Conservation (phyloP, 202 grass and related monocot species). For the Zoysia matrella region DNA sequence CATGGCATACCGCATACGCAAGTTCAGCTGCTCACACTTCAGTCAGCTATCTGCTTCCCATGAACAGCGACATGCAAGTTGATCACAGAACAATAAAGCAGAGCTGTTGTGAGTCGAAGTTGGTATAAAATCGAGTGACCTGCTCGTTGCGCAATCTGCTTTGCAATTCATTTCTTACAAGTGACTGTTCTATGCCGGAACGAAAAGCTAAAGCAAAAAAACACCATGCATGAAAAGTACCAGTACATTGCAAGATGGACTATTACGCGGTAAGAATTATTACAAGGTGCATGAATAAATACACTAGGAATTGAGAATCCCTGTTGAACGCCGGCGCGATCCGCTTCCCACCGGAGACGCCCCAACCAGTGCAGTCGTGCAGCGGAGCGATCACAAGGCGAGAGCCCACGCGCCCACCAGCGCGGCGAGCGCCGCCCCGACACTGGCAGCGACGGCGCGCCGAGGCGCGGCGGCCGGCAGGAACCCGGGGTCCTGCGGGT, state of each 20-base stretch:
- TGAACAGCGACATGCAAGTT: conserved; percentile 18
- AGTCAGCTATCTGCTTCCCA: neutral
- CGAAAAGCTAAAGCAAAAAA: neutral
- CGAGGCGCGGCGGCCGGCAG: conserved; percentile 42
- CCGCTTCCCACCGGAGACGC: neutral
- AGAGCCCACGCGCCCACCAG: conserved; percentile 12
- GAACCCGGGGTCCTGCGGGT: conserved; percentile 66
- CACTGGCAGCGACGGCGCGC: neutral
- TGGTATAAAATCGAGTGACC: neutral
- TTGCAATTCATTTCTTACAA: conserved; percentile 45
- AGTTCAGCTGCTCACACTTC: neutral
- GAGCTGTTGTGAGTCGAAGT: neutral
- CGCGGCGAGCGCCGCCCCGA: conserved; percentile 21
- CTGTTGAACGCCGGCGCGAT: conserved; percentile 15
- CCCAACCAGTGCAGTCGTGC: neutral
- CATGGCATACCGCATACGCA: neutral
- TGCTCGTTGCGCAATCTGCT: conserved; percentile 32
- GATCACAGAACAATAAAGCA: neutral
- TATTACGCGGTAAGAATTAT: neutral
- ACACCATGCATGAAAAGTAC: conserved; percentile 1
- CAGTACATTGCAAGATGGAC: conserved; percentile 9
- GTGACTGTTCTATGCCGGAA: neutral
- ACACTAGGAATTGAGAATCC: neutral
- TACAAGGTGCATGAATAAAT: conserved; percentile 33
- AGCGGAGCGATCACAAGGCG: conserved; percentile 13